Conservation (phyloP, 2,329 filamentous ascomycete genomes). For the Fusarium globosum region DNA sequence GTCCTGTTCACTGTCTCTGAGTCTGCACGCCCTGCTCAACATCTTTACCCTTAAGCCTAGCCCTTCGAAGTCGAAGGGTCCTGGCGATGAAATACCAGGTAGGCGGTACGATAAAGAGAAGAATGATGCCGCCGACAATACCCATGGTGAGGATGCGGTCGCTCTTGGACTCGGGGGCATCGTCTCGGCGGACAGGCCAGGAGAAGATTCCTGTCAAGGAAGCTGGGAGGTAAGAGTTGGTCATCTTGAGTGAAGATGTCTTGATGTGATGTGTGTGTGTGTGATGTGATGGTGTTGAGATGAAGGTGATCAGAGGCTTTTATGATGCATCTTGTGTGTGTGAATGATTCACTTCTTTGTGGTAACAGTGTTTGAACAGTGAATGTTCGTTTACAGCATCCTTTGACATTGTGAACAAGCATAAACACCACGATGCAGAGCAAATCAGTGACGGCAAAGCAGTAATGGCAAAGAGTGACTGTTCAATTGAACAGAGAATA, state of each 20-base stretch:
- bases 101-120: slow-evolving; percentile 6
- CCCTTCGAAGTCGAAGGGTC: not conserved
- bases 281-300: not conserved
- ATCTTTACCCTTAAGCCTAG: not conserved
- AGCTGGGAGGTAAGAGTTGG: not conserved
- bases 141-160: not conserved
- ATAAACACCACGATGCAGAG: not conserved
- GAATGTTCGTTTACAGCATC: not conserved
- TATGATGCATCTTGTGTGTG: not conserved
- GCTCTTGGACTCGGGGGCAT: not conserved
- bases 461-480: not conserved
- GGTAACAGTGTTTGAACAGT: not conserved
- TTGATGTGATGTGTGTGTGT: not conserved
- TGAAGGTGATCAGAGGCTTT: not conserved
- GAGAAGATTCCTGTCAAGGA: not conserved
- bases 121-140: slow-evolving; percentile 16
- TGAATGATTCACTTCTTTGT: not conserved
- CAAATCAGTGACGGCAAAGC: not conserved
- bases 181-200: slow-evolving; percentile 12
- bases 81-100: slow-evolving; percentile 6
- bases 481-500: not conserved
- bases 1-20: not conserved
- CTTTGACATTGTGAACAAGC: not conserved
- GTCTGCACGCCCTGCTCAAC: not conserved
- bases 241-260: not conserved